Conservation (phyloP, 2,329 filamentous ascomycete species). For the Zelopaecilomyces penicillatus region DNA sequence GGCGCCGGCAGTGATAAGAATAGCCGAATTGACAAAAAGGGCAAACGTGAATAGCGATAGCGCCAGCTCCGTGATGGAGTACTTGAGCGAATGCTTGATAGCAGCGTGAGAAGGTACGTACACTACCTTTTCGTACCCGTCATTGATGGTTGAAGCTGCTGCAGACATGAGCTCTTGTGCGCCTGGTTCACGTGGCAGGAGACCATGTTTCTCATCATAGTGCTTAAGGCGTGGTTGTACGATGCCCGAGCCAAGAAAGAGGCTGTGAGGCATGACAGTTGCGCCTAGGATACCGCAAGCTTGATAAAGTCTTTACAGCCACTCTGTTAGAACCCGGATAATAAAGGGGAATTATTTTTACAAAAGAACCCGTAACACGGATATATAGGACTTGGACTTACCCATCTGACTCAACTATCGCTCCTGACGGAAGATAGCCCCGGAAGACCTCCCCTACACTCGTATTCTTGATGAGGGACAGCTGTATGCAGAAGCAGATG, state of each 20-base stretch:
- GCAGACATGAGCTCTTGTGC: slow-evolving; percentile 17
- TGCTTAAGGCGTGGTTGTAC: slow-evolving; percentile 58
- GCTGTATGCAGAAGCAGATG: slow-evolving; percentile 61
- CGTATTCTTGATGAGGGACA: slow-evolving; percentile 51
- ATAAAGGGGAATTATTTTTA: neutral
- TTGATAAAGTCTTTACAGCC: slow-evolving; percentile 43
- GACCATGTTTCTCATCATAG: slow-evolving; percentile 51
- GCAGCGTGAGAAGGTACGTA: slow-evolving; percentile 65
- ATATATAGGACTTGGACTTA: slow-evolving; percentile 15
- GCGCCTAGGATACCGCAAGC: slow-evolving; percentile 70
- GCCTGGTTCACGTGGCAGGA: slow-evolving; percentile 27
- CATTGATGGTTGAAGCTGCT: slow-evolving; percentile 20
- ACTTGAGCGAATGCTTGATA: slow-evolving; percentile 66
- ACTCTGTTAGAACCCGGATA: slow-evolving; percentile 12
- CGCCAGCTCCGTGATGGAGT: slow-evolving; percentile 62
- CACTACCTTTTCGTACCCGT: slow-evolving; percentile 39
- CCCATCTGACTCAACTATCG: slow-evolving; percentile 49
- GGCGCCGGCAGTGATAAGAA: slow-evolving; percentile 73
- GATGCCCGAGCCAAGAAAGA: slow-evolving; percentile 62
- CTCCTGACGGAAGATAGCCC: slow-evolving; percentile 55
- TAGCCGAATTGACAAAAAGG: slow-evolving; percentile 75
- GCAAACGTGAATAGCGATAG: slow-evolving; percentile 74
- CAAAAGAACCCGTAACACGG: no score
- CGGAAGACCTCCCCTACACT: slow-evolving; percentile 51
- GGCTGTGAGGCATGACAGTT: slow-evolving; percentile 63